Evolutionary conservation across 1,284 basidiomycete genomes (phyloP).

Genomic region (Cryptococcus sp.): DNA sequence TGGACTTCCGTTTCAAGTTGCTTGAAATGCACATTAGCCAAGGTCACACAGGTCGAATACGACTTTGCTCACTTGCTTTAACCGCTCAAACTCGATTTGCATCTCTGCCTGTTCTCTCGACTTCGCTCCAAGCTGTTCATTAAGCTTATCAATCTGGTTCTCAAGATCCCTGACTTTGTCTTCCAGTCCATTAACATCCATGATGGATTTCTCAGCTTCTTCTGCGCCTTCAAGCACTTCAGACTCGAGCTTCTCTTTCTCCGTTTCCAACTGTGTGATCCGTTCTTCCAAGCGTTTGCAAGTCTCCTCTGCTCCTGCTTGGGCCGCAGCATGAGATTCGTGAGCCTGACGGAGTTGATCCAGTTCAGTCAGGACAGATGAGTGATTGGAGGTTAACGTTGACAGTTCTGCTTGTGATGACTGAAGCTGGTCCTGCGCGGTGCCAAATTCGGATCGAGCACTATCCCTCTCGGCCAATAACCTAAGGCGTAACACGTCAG

Average conservation of each 20-base stretch:
- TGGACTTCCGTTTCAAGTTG: slow-evolving; percentile 19
- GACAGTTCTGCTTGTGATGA: slow-evolving; percentile 3
- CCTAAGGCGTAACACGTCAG: background rate
- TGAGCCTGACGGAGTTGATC: background rate
- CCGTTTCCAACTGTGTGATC: slow-evolving; percentile 16
- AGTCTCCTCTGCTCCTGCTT: slow-evolving; percentile 3
- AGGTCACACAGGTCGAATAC: background rate
- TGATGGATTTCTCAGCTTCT: slow-evolving; percentile 30
- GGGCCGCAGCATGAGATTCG: slow-evolving; percentile 6
- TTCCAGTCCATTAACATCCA: slow-evolving; percentile 8
- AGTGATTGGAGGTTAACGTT: slow-evolving; percentile 10
- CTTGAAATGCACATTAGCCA: slow-evolving; percentile 1
- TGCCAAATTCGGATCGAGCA: background rate
- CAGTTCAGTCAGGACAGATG: slow-evolving; percentile 21
- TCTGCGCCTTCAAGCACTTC: slow-evolving; percentile 30
- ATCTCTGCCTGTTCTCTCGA: slow-evolving; percentile 8
- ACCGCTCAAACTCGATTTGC: slow-evolving; percentile 4
- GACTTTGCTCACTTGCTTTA: slow-evolving; percentile 10
- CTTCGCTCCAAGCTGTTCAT: slow-evolving; percentile 14
- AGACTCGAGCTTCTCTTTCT: slow-evolving; percentile 19
- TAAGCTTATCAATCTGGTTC: slow-evolving; percentile 26
- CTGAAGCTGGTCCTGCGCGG: background rate
- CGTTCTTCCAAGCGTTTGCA: slow-evolving; percentile 13
- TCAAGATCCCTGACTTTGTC: slow-evolving; percentile 25
- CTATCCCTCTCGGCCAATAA: no score